phyloP scores from a whole-genome alignment of 495 filamentous ascomycete species.

The Lentithecium fluviatile region DNA sequence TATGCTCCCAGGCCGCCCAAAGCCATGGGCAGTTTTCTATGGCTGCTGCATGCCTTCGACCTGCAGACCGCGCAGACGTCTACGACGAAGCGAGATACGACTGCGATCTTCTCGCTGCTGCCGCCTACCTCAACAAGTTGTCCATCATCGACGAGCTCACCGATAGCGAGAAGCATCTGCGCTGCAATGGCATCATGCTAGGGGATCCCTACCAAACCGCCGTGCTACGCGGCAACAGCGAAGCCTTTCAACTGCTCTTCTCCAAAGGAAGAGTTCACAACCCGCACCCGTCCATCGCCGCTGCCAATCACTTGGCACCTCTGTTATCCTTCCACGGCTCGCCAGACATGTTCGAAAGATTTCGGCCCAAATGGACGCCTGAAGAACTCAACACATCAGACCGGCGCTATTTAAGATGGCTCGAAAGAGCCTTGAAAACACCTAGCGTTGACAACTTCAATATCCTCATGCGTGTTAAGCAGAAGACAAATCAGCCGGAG shows the following conservation, averaged over 20 bases:
- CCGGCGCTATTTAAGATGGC: too few relatives aligned
- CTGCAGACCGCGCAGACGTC: not conserved
- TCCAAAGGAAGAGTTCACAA: not conserved
- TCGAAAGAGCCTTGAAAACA: too few relatives aligned
- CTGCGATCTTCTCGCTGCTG: not conserved
- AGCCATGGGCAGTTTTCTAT: not conserved
- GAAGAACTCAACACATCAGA: too few relatives aligned
- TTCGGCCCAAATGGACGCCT: too few relatives aligned
- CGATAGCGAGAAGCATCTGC: not conserved
- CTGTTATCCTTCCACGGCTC: not conserved
- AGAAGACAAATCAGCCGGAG: not conserved
- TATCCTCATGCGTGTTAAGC: not conserved
- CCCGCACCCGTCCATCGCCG: not conserved
- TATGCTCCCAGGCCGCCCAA: not conserved
- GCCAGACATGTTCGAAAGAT: not conserved
- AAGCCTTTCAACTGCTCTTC: not conserved
- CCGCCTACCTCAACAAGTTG: not conserved
- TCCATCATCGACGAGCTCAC: not conserved
- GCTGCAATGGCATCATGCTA: not conserved
- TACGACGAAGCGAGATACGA: not conserved
- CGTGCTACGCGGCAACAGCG: not conserved
- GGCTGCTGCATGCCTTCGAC: not conserved
- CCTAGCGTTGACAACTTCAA: too few relatives aligned
- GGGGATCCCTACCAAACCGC: not conserved
- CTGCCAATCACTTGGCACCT: not conserved